A percentile compares a stretch with the other conserved stretches of the same genome.
Evolutionary conservation across 306 rosid species (phyloP).

Genomic region (Fragaria iinumae): DNA sequence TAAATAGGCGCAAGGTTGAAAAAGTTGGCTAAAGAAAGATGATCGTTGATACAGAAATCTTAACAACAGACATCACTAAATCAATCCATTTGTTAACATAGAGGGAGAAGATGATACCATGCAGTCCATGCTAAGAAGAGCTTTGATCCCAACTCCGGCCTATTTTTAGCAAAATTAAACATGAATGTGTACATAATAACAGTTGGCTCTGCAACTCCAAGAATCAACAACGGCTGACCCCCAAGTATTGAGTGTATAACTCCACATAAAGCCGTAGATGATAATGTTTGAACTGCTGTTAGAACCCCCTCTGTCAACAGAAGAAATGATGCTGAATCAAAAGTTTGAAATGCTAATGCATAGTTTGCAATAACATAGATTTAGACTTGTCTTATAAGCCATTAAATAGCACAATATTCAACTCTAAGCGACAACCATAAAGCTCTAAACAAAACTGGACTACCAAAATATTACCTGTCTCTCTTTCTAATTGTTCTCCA

Average conservation of each 20-base stretch:
- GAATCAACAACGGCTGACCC: constrained; percentile 81
- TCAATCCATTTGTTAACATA: constrained; percentile 14
- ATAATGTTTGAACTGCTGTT: constrained; percentile 83
- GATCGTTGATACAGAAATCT: background rate
- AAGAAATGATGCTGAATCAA: constrained; percentile 13
- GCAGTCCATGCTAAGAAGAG: constrained; percentile 81
- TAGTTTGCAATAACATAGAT: background rate
- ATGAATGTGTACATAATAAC: constrained; percentile 80
- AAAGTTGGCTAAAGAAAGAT: background rate
- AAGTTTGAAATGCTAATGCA: constrained; percentile 16
- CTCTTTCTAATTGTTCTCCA: constrained; percentile 79
- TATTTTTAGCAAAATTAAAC: constrained; percentile 73
- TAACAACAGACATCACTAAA: constrained; percentile 4
- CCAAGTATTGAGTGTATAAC: constrained; percentile 74
- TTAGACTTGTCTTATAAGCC: background rate
- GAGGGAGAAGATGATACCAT: constrained; percentile 46
- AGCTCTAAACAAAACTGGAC: background rate
- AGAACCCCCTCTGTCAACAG: constrained; percentile 61
- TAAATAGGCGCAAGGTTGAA: constrained; percentile 9
- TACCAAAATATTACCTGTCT: constrained; percentile 42
- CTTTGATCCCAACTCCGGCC: constrained; percentile 73
- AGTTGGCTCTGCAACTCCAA: constrained; percentile 86
- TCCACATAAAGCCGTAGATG: constrained; percentile 82
- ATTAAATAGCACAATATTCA: constrained; percentile 3
- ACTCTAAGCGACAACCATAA: background rate